Percentiles rank a stretch among this genome's conserved stretches.
Conservation (phyloP, 768 basidiomycete genomes). For the Pholiota conissans region DNA sequence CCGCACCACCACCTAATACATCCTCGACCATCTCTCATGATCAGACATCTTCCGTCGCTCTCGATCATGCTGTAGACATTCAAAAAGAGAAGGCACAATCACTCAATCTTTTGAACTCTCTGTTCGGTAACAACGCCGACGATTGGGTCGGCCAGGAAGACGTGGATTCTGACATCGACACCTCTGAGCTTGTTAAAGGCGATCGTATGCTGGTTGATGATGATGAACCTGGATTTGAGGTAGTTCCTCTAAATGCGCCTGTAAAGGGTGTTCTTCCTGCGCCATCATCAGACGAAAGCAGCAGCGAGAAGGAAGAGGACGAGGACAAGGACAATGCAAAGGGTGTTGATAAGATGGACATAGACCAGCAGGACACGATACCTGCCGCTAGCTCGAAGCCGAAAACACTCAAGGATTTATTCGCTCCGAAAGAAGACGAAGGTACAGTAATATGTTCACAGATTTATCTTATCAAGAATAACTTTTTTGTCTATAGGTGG, state of each 20-base stretch:
- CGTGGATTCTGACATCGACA: slow-evolving; percentile 56
- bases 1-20: not conserved
- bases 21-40: not conserved
- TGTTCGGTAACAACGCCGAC: slow-evolving; percentile 50
- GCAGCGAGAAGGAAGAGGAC: slow-evolving; percentile 10
- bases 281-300: slow-evolving; percentile 6
- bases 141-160: slow-evolving; percentile 66
- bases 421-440: slow-evolving; percentile 68
- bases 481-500: slow-evolving; percentile 39
- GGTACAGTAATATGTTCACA: slow-evolving; percentile 35
- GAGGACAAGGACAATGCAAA: not conserved
- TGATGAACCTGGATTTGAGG: slow-evolving; percentile 30
- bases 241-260: slow-evolving; percentile 30
- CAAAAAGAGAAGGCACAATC: slow-evolving; percentile 43
- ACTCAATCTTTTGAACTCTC: slow-evolving; percentile 47
- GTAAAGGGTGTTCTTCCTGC: slow-evolving; percentile 3
- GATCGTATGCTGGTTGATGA: slow-evolving; percentile 18
- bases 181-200: slow-evolving; percentile 31
- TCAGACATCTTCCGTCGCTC: not conserved
- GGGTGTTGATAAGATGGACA: slow-evolving; percentile 8
- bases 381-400: slow-evolving; percentile 8
- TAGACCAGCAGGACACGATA: slow-evolving; percentile 1
- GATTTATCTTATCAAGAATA: not conserved
- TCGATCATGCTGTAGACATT: slow-evolving; percentile 30
- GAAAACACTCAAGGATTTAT: slow-evolving; percentile 66